phyloP scores from a whole-genome alignment of 371 early-diverging fungal species.

The Mucor racemosus region DNA sequence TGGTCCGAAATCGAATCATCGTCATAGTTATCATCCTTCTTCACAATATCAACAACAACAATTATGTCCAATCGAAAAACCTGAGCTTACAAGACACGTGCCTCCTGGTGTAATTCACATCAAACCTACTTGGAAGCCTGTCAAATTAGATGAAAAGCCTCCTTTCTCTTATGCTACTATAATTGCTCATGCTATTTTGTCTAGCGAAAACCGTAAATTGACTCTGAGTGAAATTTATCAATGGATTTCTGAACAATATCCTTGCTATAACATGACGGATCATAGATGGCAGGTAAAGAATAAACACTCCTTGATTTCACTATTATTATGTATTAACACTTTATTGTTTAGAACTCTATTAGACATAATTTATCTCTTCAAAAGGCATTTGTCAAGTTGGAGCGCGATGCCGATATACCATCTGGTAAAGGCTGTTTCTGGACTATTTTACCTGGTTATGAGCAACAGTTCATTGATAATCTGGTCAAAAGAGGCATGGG shows the following conservation, averaged over 20 bases:
- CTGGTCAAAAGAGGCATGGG: conserved; percentile 22
- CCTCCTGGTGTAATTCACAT: conserved; percentile 29
- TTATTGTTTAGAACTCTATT: conserved; percentile 8
- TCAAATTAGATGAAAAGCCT: conserved; percentile 66
- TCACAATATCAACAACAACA: conserved; percentile 3
- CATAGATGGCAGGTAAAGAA: conserved; percentile 84
- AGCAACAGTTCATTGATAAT: conserved; percentile 49
- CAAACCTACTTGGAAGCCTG: conserved; percentile 49
- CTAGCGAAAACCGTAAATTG: conserved; percentile 71
- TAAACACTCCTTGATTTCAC: conserved; percentile 30
- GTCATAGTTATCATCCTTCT: not conserved
- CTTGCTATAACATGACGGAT: conserved; percentile 75
- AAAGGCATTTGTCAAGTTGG: conserved; percentile 40
- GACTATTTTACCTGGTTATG: conserved; percentile 69
- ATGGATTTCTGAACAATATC: conserved; percentile 83
- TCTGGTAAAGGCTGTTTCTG: conserved; percentile 97
- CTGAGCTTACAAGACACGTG: conserved; percentile 3
- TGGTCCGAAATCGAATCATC: conserved; percentile 2
- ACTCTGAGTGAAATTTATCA: conserved; percentile 93
- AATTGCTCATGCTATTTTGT: conserved; percentile 89
- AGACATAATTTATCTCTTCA: conserved; percentile 97
- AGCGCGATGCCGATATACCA: conserved; percentile 80
- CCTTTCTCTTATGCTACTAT: conserved; percentile 92
- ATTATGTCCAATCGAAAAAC: not conserved
- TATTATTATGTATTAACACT: not conserved